A percentile compares a stretch with the other conserved stretches of the same genome.
Evolutionary conservation across 1,284 basidiomycete genomes (phyloP).

Genomic region (Ustilago loliicola): DNA sequence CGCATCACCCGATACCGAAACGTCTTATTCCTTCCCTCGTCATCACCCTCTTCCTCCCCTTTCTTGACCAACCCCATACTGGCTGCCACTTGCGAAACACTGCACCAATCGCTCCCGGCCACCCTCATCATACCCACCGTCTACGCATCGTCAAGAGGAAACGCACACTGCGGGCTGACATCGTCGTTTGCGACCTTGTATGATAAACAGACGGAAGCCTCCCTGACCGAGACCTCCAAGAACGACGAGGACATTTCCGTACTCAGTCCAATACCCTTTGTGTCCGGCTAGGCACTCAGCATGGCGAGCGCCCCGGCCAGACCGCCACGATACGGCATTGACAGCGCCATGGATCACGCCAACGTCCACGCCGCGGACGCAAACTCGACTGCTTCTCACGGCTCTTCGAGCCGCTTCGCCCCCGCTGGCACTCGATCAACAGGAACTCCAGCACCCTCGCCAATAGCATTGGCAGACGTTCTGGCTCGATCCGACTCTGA

Average conservation of each 20-base stretch:
- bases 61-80: neutral
- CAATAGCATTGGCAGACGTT: conserved; percentile 57
- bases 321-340: conserved; percentile 47
- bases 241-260: neutral
- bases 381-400: conserved; percentile 46
- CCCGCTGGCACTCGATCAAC: conserved; percentile 41
- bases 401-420: conserved; percentile 39
- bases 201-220: too few relatives aligned
- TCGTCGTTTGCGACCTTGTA: too few relatives aligned
- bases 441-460: conserved; percentile 35
- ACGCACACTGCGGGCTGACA: too few relatives aligned
- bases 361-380: conserved; percentile 21
- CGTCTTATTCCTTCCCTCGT: neutral
- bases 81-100: too few relatives aligned
- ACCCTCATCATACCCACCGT: too few relatives aligned
- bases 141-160: too few relatives aligned
- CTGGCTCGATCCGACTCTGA: conserved; percentile 51
- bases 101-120: too few relatives aligned
- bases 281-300: neutral
- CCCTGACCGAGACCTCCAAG: too few relatives aligned
- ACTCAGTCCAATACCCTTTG: neutral
- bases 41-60: neutral
- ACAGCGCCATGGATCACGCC: conserved; percentile 28
- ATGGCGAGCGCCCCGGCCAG: conserved; percentile 43
- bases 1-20: conserved; percentile 1